A percentile compares a stretch with the other conserved stretches of the same genome.
phyloP scores from a whole-genome alignment of 1,139 yeast species.

The Magnusiomyces suaveolens region DNA sequence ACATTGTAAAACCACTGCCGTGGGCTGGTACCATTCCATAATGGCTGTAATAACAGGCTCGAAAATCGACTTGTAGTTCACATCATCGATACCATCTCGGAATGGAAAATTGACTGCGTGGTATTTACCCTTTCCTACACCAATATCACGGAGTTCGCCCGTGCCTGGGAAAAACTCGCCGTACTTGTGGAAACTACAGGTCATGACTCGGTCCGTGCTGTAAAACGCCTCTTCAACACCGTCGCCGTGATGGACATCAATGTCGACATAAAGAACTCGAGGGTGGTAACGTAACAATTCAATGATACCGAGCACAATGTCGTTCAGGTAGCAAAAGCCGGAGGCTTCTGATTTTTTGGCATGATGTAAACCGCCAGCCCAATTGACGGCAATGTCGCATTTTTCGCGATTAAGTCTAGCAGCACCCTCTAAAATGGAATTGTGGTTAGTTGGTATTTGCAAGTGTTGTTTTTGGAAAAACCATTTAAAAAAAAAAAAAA shows the following conservation, averaged over 20 bases:
- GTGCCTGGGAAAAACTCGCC: slow-evolving; percentile 98
- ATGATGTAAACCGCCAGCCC: slow-evolving; percentile 96
- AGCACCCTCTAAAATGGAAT: slow-evolving; percentile 89
- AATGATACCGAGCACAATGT: slow-evolving; percentile 79
- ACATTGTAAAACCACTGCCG: slow-evolving; percentile 90
- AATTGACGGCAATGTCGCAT: slow-evolving; percentile 91
- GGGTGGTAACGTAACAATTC: slow-evolving; percentile 80
- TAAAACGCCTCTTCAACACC: slow-evolving; percentile 98
- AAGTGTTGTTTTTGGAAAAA: background rate
- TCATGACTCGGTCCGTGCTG: slow-evolving; percentile 91
- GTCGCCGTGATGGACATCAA: slow-evolving; percentile 95
- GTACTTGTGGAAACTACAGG: slow-evolving; percentile 88
- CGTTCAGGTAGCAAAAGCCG: slow-evolving; percentile 93
- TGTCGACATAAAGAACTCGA: slow-evolving; percentile 85
- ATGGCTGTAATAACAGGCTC: slow-evolving; percentile 70
- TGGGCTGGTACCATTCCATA: slow-evolving; percentile 51
- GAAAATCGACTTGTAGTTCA: slow-evolving; percentile 76
- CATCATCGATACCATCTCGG: slow-evolving; percentile 93
- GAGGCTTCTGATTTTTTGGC: slow-evolving; percentile 91
- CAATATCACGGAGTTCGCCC: slow-evolving; percentile 77
- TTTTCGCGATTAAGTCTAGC: slow-evolving; percentile 73
- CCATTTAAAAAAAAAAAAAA: background rate
- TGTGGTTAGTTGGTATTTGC: slow-evolving; percentile 62
- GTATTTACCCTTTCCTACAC: slow-evolving; percentile 79
- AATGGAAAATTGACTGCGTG: slow-evolving; percentile 88